Base-by-base conservation (phyloP, 2,329 filamentous ascomycete genomes). In the Trichoderma arundinaceum region DNA sequence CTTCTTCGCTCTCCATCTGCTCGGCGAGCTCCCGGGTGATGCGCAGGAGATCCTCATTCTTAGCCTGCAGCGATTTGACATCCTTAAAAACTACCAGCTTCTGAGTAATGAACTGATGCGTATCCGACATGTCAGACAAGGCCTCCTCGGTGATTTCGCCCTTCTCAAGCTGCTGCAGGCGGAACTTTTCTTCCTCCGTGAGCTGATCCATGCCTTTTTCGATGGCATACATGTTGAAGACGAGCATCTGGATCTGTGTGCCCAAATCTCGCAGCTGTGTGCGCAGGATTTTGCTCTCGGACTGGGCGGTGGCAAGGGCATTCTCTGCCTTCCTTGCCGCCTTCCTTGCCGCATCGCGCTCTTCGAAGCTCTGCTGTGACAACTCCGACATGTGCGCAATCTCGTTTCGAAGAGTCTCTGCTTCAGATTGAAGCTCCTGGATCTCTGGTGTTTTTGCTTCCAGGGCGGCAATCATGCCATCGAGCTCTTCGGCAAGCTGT, bases 11-110 rank as follows among this genome's bases (percentile, higher is more conserved):
- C 78, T 98, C 95, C 84, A 97, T 92, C 76, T 92, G 88, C 67
- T 94, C 91, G 8, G 92, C 93, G 13, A 99, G 83, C 70, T 96
- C 88, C 44, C 94, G 88, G 4, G 93, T 91, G 71, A 96, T 88
- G 57, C 90, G 88, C 28, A 97, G 83, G 19, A 97, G 84, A 69
- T 95, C 90, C 67, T 90, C 84, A 69, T 99, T 98, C 81, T 96
- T 93, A 66, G 90, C 86, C 74, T 97, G 93, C 9, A 99, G 82
- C 63, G 96, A 91, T 66, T 87, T 83, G 44, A 97, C 87, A 69
- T 93, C 89, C 72, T 91, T 92, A 86, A 96, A 99, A 0, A 93
- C 88, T 8, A 94, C 91, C n/a, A 98, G 83, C 68, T 94, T 90
- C 73, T 95, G 88, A 33, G 91, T 95, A 72, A 99, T 97, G 76